A percentile compares a stretch with the other conserved stretches of the same genome.
These are phyloP conservation scores for Raffaelea ambrosiae DNA, from an alignment of 2,329 filamentous ascomycete genomes.

Conservation along the genomic window DNA sequence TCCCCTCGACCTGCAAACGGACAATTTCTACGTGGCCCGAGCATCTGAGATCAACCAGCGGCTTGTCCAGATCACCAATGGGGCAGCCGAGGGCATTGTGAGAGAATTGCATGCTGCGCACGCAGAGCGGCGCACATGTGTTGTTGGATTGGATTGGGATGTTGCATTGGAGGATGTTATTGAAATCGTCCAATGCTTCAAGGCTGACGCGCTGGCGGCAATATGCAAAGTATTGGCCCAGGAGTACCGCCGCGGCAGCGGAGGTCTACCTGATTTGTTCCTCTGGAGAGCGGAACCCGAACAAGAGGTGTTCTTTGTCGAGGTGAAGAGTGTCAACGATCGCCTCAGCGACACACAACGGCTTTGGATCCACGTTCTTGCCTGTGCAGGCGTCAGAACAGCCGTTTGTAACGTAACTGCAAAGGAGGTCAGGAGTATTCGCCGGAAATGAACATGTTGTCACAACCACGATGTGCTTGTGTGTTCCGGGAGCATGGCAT, in stretches of 20 bases:
- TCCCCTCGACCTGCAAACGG: constrained; percentile 84
- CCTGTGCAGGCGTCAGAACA: constrained; percentile 74
- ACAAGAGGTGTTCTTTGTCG: constrained; percentile 53
- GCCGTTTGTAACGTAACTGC: constrained; percentile 65
- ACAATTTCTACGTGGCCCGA: constrained; percentile 82
- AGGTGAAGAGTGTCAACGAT: constrained; percentile 83
- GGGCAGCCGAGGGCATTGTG: constrained; percentile 60
- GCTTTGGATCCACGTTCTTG: constrained; percentile 92
- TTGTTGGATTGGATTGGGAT: constrained; percentile 89
- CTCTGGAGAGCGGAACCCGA: constrained; percentile 57
- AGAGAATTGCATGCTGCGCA: constrained; percentile 60
- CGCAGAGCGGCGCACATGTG: constrained; percentile 64
- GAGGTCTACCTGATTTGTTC: constrained; percentile 87
- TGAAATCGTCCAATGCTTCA: constrained; percentile 72
- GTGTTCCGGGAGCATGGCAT: too few relatives aligned
- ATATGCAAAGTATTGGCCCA: constrained; percentile 93
- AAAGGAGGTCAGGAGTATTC: constrained; percentile 40
- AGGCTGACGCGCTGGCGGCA: constrained; percentile 68
- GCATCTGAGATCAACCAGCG: constrained; percentile 83
- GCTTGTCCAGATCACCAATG: constrained; percentile 80
- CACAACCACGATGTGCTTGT: too few relatives aligned
- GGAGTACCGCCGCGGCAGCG: constrained; percentile 79
- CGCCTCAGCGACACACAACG: constrained; percentile 91
- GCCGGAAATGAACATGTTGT: too few relatives aligned
- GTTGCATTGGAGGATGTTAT: constrained; percentile 71